Evolutionary conservation across 306 rosid species (phyloP).

Genomic region (Quercus alba): DNA sequence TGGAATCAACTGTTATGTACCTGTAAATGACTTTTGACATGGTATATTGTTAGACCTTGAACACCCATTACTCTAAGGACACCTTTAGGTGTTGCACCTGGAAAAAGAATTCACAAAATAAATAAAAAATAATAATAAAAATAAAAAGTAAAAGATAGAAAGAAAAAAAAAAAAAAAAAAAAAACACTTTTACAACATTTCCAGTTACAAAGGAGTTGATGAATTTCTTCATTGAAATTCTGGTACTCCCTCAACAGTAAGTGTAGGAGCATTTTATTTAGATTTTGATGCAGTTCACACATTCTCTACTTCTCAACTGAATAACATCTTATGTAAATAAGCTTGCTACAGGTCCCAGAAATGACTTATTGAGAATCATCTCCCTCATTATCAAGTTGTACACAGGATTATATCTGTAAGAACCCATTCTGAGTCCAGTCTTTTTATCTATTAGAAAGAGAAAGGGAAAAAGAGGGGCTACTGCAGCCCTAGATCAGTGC

Average conservation of each 20-base stretch:
- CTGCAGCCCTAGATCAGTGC: neutral
- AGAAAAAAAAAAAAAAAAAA: neutral
- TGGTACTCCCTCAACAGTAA: constrained; percentile 18
- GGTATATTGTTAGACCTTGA: constrained; percentile 93
- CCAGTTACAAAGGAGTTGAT: constrained; percentile 1
- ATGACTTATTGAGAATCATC: neutral
- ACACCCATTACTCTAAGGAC: constrained; percentile 99
- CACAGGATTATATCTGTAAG: neutral
- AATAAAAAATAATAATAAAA: neutral
- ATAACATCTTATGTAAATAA: neutral
- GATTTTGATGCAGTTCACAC: constrained; percentile 9
- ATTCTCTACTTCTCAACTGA: neutral
- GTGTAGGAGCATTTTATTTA: constrained; percentile 11
- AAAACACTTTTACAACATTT: constrained; percentile 10
- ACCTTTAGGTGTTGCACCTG: constrained; percentile 99
- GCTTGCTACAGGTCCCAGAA: neutral
- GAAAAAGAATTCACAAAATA: constrained; percentile 9
- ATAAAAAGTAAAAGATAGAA: neutral
- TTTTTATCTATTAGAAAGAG: too few species aligned
- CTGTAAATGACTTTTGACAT: constrained; percentile 98
- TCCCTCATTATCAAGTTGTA: neutral
- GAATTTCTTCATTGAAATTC: constrained; percentile 13
- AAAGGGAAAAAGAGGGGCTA: neutral
- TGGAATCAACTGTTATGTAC: constrained; percentile 26
- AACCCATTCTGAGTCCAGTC: neutral